These are phyloP conservation scores for Paracoccidioides lutzii DNA, from an alignment of 2,329 filamentous ascomycete species.

Conservation along the genomic window DNA sequence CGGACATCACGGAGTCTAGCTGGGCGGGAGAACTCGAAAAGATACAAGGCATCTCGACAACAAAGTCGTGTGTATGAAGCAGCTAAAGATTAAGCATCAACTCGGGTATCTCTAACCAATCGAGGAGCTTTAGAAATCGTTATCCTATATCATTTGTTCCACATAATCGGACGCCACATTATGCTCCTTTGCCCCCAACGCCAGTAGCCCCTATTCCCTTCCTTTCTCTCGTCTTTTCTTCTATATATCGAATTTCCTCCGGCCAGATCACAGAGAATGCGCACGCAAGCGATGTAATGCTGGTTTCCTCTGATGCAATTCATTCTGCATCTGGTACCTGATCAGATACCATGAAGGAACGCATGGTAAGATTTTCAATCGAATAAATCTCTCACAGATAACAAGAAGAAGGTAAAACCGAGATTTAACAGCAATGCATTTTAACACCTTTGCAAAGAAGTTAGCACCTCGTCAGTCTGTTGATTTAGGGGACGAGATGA, in stretches of 20 bases:
- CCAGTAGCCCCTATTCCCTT: conserved; percentile 4
- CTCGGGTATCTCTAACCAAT: conserved; percentile 38
- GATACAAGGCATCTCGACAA: not conserved
- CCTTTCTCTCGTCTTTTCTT: not conserved
- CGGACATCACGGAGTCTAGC: not conserved
- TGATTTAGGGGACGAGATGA: not conserved
- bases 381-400: not conserved
- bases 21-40: not conserved
- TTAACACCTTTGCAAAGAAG: conserved; percentile 19
- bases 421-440: not conserved
- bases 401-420: not conserved
- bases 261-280: not conserved
- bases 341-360: not conserved
- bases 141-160: conserved; percentile 14
- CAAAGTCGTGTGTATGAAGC: conserved; percentile 6
- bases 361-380: not conserved
- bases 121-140: conserved; percentile 34
- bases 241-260: not conserved
- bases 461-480: conserved; percentile 14
- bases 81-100: conserved; percentile 35
- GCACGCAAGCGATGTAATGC: not conserved
- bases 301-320: not conserved
- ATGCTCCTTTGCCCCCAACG: conserved; percentile 5
- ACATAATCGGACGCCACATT: conserved; percentile 11
- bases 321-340: not conserved